Percentiles rank a stretch among this genome's conserved stretches.
These are phyloP conservation scores for Clavispora asparagi DNA, from an alignment of 805 yeast species.

Conservation along the genomic window DNA sequence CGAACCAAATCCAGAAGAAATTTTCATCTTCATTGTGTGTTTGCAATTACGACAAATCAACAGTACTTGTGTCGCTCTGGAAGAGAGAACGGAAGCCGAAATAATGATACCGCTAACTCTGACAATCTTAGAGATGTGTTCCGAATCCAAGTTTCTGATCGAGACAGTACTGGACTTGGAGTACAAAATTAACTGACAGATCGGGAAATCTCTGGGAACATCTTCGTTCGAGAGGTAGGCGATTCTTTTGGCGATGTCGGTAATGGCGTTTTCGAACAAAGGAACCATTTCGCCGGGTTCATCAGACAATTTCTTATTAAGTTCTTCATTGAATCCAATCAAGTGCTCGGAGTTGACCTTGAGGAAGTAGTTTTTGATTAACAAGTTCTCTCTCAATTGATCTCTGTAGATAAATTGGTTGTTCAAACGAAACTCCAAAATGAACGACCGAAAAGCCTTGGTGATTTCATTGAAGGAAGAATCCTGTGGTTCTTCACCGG, in stretches of 20 bases:
- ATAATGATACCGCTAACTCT: constrained; percentile 91
- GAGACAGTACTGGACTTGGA: constrained; percentile 69
- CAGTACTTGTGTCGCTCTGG: constrained; percentile 80
- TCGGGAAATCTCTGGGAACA: constrained; percentile 56
- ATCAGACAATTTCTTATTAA: constrained; percentile 77
- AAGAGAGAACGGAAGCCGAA: constrained; percentile 80
- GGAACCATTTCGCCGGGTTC: constrained; percentile 89
- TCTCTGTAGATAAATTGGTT: constrained; percentile 84
- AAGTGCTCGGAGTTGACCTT: constrained; percentile 79
- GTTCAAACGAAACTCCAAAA: constrained; percentile 80
- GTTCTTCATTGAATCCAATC: constrained; percentile 81
- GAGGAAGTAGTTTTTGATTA: constrained; percentile 67
- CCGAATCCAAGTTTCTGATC: constrained; percentile 79
- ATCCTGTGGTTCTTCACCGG: constrained; percentile 70
- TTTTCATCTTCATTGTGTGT: constrained; percentile 63
- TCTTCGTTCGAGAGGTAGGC: constrained; percentile 50
- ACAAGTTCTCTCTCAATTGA: constrained; percentile 80
- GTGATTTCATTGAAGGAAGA: constrained; percentile 64
- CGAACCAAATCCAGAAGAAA: constrained; percentile 66
- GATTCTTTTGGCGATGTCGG: constrained; percentile 79
- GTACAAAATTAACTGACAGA: constrained; percentile 73
- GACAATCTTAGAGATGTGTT: constrained; percentile 83
- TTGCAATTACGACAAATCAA: constrained; percentile 85
- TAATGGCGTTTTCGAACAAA: constrained; percentile 73
- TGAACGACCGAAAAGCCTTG: constrained; percentile 74